Evolutionary conservation across 2,329 filamentous ascomycete species (phyloP).

Genomic region (Sarocladium brachiariae): DNA sequence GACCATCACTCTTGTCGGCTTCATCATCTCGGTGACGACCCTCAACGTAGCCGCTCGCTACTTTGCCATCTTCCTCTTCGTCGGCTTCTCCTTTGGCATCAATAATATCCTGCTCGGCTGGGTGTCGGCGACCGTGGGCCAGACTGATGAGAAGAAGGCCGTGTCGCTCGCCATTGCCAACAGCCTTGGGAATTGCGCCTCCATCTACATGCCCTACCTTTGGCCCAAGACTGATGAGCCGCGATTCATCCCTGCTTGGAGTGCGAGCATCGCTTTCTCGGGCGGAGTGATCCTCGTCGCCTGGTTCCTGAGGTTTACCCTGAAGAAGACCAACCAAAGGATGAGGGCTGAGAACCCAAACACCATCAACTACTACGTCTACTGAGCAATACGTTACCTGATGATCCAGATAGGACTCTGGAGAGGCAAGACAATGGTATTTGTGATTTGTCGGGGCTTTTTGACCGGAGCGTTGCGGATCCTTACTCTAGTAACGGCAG

Average conservation of each 20-base stretch:
- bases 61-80: constrained; percentile 21
- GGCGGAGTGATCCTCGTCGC: constrained; percentile 28
- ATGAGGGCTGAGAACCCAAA: constrained; percentile 17
- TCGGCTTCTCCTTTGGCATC: constrained; percentile 27
- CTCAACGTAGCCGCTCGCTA: constrained; percentile 40
- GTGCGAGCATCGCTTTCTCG: constrained; percentile 27
- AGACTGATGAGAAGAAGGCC: constrained; percentile 35
- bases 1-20: constrained; percentile 46
- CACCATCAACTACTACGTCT: constrained; percentile 23
- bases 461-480: too few relatives aligned
- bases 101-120: constrained; percentile 29
- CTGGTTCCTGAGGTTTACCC: constrained; percentile 27
- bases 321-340: constrained; percentile 30
- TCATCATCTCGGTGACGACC: constrained; percentile 53
- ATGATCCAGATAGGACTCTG: too few relatives aligned
- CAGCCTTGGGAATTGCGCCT: constrained; percentile 15
- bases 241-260: constrained; percentile 29
- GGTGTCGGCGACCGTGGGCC: constrained; percentile 29
- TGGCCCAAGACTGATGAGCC: constrained; percentile 13
- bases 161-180: constrained; percentile 18
- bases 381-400: too few relatives aligned
- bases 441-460: background rate
- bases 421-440: too few relatives aligned
- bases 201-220: constrained; percentile 16
- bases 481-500: too few relatives aligned